phyloP scores from a whole-genome alignment of 2,329 filamentous ascomycete species.

The Tolypocladium guangdongense region DNA sequence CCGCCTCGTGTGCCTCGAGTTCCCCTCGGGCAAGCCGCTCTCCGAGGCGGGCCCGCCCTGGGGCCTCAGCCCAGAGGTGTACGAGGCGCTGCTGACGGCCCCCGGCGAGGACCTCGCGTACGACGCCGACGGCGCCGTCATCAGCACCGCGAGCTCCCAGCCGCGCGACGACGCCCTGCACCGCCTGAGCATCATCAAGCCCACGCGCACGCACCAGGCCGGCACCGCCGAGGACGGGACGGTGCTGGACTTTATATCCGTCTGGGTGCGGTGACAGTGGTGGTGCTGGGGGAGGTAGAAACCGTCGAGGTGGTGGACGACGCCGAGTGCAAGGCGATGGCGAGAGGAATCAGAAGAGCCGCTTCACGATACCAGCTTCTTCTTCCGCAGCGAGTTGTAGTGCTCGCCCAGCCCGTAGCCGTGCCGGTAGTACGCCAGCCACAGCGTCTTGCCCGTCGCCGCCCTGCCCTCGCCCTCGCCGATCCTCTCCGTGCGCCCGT shows the following conservation, averaged over 20 bases:
- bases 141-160: constrained; percentile 27
- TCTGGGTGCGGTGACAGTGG: constrained; percentile 32
- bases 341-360: not conserved
- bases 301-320: not conserved
- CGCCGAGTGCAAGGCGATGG: not conserved
- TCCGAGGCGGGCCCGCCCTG: constrained; percentile 61
- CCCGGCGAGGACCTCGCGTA: constrained; percentile 61
- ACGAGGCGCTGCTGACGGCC: constrained; percentile 57
- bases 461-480: constrained; percentile 28
- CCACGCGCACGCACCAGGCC: constrained; percentile 35
- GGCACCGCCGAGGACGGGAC: constrained; percentile 34
- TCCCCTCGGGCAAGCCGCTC: constrained; percentile 61
- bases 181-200: constrained; percentile 38
- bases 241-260: constrained; percentile 41
- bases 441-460: constrained; percentile 48
- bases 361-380: constrained; percentile 4
- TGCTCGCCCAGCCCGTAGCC: constrained; percentile 92
- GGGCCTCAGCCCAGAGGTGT: constrained; percentile 56
- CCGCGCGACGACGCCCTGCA: constrained; percentile 24
- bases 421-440: constrained; percentile 92
- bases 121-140: constrained; percentile 30
- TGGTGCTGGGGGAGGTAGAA: not conserved
- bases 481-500: constrained; percentile 71
- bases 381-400: constrained; percentile 74
- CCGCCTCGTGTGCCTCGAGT: constrained; percentile 59